A percentile compares a stretch with the other conserved stretches of the same genome.
phyloP scores from a whole-genome alignment of 1,139 yeast genomes.

The Schwanniomyces etchellsii region DNA sequence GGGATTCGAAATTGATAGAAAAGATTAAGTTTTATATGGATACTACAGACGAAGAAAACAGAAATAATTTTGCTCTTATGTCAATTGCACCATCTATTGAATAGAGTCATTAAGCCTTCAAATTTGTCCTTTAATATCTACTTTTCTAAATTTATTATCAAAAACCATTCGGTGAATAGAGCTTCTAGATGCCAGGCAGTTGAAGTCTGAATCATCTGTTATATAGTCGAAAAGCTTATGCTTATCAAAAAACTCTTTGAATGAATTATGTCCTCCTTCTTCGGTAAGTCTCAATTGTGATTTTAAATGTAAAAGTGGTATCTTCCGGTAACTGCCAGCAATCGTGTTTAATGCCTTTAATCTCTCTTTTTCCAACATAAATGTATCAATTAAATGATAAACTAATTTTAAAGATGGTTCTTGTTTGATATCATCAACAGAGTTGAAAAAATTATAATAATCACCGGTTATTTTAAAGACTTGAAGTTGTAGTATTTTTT shows the following conservation, averaged over 20 bases:
- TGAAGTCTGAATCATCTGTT: constrained; percentile 24
- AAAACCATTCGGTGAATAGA: constrained; percentile 37
- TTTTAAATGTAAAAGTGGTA: constrained; percentile 41
- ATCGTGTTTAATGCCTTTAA: constrained; percentile 55
- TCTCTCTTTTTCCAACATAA: constrained; percentile 50
- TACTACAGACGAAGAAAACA: constrained; percentile 53
- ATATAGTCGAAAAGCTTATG: constrained; percentile 36
- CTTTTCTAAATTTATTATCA: constrained; percentile 46
- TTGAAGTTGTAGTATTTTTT: constrained; percentile 21
- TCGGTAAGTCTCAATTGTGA: constrained; percentile 43
- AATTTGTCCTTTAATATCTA: constrained; percentile 92
- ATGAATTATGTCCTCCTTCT: constrained; percentile 3
- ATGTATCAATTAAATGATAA: constrained; percentile 28
- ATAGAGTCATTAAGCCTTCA: constrained; percentile 9
- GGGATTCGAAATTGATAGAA: constrained; percentile 43
- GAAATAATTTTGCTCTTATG: constrained; percentile 60
- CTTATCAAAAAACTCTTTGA: constrained; percentile 32
- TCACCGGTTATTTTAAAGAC: constrained; percentile 29
- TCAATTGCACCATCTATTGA: constrained; percentile 57
- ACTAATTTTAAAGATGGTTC: constrained; percentile 17
- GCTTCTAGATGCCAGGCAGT: constrained; percentile 43
- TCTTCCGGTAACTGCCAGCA: constrained; percentile 53
- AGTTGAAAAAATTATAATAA: constrained; percentile 47
- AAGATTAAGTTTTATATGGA: constrained; percentile 65
- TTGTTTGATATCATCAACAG: constrained; percentile 23